These are phyloP conservation scores for Fusarium gaditjirri DNA, from an alignment of 2,329 filamentous ascomycete species.

Conservation along the genomic window DNA sequence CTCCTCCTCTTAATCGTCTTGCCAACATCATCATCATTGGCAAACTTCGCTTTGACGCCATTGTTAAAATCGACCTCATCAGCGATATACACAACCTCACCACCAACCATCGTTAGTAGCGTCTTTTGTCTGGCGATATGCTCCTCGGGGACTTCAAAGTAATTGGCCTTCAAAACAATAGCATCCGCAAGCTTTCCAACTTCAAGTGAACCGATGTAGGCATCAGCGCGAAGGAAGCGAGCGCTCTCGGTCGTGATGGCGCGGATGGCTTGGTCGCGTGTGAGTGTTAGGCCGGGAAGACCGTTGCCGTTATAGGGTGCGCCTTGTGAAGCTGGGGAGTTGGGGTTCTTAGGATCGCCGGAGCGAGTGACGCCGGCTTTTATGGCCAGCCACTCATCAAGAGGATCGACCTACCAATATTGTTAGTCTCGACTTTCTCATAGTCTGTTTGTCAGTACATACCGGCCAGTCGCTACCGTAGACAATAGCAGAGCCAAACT, in stretches of 20 bases:
- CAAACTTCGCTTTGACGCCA: slow-evolving; percentile 20
- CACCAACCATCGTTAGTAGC: slow-evolving; percentile 38
- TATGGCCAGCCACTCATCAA: slow-evolving; percentile 37
- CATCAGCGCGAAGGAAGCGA: slow-evolving; percentile 27
- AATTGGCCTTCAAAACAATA: slow-evolving; percentile 30
- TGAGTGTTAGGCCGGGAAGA: slow-evolving; percentile 2
- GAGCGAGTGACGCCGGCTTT: slow-evolving; percentile 32
- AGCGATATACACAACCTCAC: slow-evolving; percentile 33
- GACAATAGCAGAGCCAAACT: slow-evolving; percentile 4
- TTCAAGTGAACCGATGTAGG: slow-evolving; percentile 32
- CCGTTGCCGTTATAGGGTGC: slow-evolving; percentile 19
- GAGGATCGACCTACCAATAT: slow-evolving; percentile 22
- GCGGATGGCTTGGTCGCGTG: slow-evolving; percentile 20
- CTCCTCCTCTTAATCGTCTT: neutral
- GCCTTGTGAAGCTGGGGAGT: slow-evolving; percentile 29
- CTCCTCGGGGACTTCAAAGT: slow-evolving; percentile 25
- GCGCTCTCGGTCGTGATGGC: slow-evolving; percentile 25
- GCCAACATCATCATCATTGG: neutral
- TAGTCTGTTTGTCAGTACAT: neutral
- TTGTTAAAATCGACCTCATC: slow-evolving; percentile 25
- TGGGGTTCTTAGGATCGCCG: slow-evolving; percentile 32
- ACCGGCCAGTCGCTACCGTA: slow-evolving; percentile 39
- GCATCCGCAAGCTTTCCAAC: slow-evolving; percentile 37
- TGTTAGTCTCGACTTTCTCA: fast-evolving
- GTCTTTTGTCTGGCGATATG: slow-evolving; percentile 34